A percentile compares a stretch with the other conserved stretches of the same genome.
Conservation (phyloP, 305 asterid genomes). For the Withania somnifera region DNA sequence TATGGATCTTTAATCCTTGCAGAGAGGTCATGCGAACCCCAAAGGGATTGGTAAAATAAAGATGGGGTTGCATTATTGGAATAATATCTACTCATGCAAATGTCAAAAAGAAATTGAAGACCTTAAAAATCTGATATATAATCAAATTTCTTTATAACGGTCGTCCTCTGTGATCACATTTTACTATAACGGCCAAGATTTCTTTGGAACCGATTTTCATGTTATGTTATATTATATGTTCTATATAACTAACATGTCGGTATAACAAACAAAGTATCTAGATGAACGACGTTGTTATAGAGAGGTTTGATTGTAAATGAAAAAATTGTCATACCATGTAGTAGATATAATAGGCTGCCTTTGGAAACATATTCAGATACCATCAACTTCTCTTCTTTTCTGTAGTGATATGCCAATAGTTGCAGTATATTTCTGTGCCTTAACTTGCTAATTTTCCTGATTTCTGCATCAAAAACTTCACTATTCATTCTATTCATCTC, state of each 20-base stretch:
- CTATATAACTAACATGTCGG: not conserved
- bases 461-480: slow-evolving; percentile 54
- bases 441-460: slow-evolving; percentile 47
- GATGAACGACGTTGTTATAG: not conserved
- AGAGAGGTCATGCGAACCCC: slow-evolving; percentile 30
- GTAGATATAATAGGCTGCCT: slow-evolving; percentile 63
- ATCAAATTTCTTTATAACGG: not conserved
- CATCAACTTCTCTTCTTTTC: slow-evolving; percentile 81
- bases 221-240: not conserved
- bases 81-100: not conserved
- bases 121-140: not conserved
- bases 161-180: not conserved
- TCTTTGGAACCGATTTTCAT: not conserved
- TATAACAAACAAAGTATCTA: not conserved
- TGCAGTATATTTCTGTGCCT: slow-evolving; percentile 56
- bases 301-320: not conserved
- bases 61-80: not conserved
- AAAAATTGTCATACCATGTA: slow-evolving; percentile 47
- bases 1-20: too few relatives aligned
- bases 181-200: not conserved
- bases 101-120: not conserved
- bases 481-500: slow-evolving; percentile 57
- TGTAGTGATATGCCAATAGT: slow-evolving; percentile 76
- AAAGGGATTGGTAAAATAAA: slow-evolving; percentile 3
- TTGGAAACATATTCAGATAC: slow-evolving; percentile 50